These are phyloP conservation scores for Ceratocystiopsis brevicomis DNA, from an alignment of 2,329 filamentous ascomycete genomes.

Conservation along the genomic window DNA sequence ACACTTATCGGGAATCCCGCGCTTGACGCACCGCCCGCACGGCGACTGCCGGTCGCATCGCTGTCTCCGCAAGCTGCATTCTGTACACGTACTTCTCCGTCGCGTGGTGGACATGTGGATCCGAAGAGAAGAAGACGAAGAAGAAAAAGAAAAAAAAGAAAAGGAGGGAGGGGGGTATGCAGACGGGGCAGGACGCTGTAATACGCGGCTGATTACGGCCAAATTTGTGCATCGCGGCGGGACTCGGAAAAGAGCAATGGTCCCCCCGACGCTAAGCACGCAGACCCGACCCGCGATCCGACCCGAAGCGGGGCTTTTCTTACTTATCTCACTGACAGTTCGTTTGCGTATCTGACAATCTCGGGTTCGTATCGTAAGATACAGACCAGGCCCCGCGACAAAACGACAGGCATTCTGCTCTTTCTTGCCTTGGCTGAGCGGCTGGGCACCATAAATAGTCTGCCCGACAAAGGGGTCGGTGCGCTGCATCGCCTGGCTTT, in stretches of 20 bases:
- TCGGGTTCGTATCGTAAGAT: background rate
- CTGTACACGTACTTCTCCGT: slow-evolving; percentile 1
- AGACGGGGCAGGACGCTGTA: no score
- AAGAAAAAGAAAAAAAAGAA: background rate
- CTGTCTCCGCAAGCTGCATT: slow-evolving; percentile 1
- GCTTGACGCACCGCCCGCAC: slow-evolving; percentile 1
- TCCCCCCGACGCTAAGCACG: background rate
- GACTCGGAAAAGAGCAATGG: background rate
- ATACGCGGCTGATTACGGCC: background rate
- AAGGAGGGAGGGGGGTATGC: no score
- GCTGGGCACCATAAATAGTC: background rate
- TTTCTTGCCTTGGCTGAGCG: background rate
- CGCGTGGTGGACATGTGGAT: background rate
- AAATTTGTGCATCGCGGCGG: background rate
- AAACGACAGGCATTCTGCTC: no score
- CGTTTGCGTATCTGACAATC: no score
- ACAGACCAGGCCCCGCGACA: background rate
- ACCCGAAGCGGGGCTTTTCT: background rate
- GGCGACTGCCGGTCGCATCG: slow-evolving; percentile 1
- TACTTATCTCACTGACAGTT: no score
- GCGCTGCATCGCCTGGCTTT: background rate
- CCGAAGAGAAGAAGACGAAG: background rate
- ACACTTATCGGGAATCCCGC: slow-evolving; percentile 1
- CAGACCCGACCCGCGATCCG: no score
- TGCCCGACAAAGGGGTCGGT: background rate